Conservation (phyloP, 768 basidiomycete species). For the Suillus cothurnatus region DNA sequence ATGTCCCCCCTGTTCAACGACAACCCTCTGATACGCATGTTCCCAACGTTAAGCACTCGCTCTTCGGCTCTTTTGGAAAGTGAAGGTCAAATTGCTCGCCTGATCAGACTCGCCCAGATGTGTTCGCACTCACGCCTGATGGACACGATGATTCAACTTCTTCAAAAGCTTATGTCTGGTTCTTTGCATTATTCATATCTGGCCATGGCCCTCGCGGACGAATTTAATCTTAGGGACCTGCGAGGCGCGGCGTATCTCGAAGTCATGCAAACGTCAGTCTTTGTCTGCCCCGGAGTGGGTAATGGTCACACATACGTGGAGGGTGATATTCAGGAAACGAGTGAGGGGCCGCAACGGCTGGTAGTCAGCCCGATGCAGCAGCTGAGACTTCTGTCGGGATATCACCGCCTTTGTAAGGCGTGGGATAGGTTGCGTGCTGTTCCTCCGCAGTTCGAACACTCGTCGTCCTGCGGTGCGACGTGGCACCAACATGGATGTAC, state of each 20-base stretch:
- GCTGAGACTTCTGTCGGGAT: conserved; percentile 67
- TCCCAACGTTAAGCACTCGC: conserved; percentile 26
- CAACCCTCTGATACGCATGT: conserved; percentile 35
- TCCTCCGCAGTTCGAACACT: conserved; percentile 67
- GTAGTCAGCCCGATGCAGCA: conserved; percentile 60
- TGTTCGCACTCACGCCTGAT: conserved; percentile 65
- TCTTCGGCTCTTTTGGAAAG: conserved; percentile 39
- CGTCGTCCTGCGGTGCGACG: conserved; percentile 60
- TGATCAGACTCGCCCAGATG: conserved; percentile 67
- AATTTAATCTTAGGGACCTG: conserved; percentile 59
- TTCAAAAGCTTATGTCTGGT: conserved; percentile 61
- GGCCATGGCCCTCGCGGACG: conserved; percentile 74
- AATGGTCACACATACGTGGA: conserved; percentile 22
- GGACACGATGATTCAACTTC: conserved; percentile 56
- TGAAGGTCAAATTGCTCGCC: conserved; percentile 54
- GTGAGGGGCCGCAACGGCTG: conserved; percentile 47
- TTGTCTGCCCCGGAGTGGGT: conserved; percentile 21
- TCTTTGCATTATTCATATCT: conserved; percentile 71
- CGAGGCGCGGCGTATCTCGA: conserved; percentile 71
- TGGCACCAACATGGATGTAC: conserved; percentile 76
- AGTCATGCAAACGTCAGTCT: conserved; percentile 65
- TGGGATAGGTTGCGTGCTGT: conserved; percentile 66
- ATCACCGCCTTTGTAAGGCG: conserved; percentile 62
- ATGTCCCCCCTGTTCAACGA: conserved; percentile 52
- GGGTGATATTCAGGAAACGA: conserved; percentile 33